These are phyloP conservation scores for Magnaporthiopsis incrustans DNA, from an alignment of 2,329 filamentous ascomycete genomes.

Conservation along the genomic window DNA sequence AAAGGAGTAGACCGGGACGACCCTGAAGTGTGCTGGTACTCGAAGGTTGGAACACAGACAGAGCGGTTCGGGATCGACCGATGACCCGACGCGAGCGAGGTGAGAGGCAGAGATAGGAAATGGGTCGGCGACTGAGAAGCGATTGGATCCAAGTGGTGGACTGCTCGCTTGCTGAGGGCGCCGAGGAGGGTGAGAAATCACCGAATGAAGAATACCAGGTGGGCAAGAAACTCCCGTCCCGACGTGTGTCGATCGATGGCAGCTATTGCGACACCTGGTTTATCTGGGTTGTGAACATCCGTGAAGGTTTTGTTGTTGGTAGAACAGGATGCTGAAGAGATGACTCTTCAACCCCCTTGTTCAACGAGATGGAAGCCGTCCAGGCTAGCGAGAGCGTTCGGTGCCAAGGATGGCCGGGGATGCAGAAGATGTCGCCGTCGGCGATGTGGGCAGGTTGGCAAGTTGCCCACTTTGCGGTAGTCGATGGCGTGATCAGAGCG, in stretches of 20 bases:
- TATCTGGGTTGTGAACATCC: slow-evolving; percentile 32
- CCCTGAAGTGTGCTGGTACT: slow-evolving; percentile 1
- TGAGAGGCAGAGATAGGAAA: neutral
- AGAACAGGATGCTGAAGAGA: slow-evolving; percentile 37
- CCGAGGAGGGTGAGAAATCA: slow-evolving; percentile 7
- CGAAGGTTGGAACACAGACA: slow-evolving; percentile 2
- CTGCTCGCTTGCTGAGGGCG: neutral
- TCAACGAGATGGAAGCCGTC: slow-evolving; percentile 15
- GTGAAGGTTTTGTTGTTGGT: slow-evolving; percentile 24
- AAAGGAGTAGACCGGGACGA: slow-evolving; percentile 1
- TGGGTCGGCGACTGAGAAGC: slow-evolving; percentile 1
- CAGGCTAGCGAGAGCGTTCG: neutral
- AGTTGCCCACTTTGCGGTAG: no score
- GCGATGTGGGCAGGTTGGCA: no score
- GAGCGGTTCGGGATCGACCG: neutral
- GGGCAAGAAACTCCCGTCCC: slow-evolving; percentile 15
- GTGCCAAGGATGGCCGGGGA: neutral
- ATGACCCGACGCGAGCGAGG: slow-evolving; percentile 6
- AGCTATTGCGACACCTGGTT: slow-evolving; percentile 29
- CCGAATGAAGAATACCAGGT: slow-evolving; percentile 10
- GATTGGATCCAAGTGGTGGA: neutral
- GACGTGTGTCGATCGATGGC: slow-evolving; percentile 14
- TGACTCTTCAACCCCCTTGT: slow-evolving; percentile 37
- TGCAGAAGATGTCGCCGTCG: neutral
- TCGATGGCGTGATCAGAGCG: no score